Conservation (phyloP, 345 rosid species). For the Viola odorata region DNA sequence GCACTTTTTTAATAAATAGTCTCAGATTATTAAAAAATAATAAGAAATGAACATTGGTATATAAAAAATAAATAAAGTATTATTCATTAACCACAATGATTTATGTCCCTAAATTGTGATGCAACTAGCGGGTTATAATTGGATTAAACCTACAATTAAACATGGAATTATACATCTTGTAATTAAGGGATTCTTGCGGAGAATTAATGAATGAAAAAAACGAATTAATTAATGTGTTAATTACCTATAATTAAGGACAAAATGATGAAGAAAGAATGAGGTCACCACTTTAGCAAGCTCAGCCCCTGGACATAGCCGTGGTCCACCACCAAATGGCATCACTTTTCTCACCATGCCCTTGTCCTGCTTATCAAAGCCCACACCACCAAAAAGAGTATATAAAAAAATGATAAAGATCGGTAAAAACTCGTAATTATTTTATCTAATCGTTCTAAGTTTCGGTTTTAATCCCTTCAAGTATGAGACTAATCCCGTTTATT, state of each 20-base stretch:
- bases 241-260: constrained; percentile 73
- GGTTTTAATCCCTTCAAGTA: too few species aligned
- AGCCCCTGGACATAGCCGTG: constrained; percentile 74
- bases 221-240: neutral
- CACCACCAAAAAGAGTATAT: neutral
- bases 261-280: constrained; percentile 82
- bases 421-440: too few species aligned
- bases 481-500: too few species aligned
- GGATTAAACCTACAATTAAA: constrained; percentile 4
- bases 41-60: too few species aligned
- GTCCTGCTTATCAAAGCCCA: constrained; percentile 29
- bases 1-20: too few species aligned
- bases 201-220: too few species aligned
- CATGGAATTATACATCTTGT: too few species aligned
- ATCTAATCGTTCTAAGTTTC: too few species aligned
- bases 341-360: constrained; percentile 48
- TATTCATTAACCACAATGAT: constrained; percentile 7
- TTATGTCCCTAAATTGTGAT: constrained; percentile 30
- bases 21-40: too few species aligned
- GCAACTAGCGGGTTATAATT: neutral
- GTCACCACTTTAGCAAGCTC: constrained; percentile 71
- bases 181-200: too few species aligned
- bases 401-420: too few species aligned
- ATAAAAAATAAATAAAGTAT: too few species aligned
- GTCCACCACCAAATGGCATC: constrained; percentile 87